Conservation (phyloP, 768 basidiomycete genomes). For the Mycena filopes region DNA sequence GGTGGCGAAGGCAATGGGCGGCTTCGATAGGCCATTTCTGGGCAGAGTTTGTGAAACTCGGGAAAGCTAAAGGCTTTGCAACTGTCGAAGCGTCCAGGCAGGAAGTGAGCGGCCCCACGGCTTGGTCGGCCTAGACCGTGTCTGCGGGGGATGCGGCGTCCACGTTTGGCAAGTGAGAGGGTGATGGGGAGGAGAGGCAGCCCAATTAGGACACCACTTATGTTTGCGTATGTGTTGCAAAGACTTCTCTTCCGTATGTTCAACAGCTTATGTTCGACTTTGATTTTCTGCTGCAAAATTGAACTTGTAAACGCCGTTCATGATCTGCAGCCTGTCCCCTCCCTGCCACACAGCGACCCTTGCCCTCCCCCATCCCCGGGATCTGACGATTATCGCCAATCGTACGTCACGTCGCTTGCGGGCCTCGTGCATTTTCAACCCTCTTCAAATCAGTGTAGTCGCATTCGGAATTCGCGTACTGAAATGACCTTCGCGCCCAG, state of each 20-base stretch:
- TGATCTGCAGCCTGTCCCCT: constrained; percentile 21
- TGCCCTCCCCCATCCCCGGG: constrained; percentile 10
- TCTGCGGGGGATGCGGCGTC: no score
- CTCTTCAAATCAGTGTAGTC: constrained; percentile 5
- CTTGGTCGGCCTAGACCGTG: no score
- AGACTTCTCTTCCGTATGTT: no score
- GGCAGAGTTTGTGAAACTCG: background rate
- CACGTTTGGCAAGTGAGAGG: no score
- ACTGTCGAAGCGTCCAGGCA: no score
- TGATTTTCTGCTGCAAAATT: no score
- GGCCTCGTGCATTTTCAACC: constrained; percentile 20
- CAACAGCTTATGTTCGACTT: no score
- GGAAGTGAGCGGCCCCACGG: no score
- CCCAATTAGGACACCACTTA: background rate
- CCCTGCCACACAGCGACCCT: background rate
- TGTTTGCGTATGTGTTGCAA: no score
- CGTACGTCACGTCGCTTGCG: constrained; percentile 23
- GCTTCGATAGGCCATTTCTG: constrained; percentile 23
- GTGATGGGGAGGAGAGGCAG: background rate
- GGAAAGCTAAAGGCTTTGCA: no score
- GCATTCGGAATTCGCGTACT: constrained; percentile 6
- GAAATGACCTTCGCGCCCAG: constrained; percentile 5
- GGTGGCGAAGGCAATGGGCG: constrained; percentile 47
- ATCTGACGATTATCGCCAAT: constrained; percentile 29
- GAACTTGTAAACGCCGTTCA: constrained; percentile 20